Evolutionary conservation across 2,329 filamentous ascomycete species (phyloP).

Genomic region (Ophiocordyceps robertsii): DNA sequence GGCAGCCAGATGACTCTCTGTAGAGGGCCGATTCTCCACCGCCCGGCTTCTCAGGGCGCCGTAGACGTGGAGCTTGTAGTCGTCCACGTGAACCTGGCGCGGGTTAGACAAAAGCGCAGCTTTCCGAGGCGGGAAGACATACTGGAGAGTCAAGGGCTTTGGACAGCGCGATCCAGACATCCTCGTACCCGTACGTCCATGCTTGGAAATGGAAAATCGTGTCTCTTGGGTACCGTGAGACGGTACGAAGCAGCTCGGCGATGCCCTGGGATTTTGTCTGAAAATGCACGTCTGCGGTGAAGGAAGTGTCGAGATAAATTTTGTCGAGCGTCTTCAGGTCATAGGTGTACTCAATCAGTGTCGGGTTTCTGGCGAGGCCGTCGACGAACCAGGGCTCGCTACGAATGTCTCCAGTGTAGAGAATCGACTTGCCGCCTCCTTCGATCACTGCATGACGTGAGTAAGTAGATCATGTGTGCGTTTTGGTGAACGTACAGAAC

Average conservation of each 20-base stretch:
- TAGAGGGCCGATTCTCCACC: slow-evolving; percentile 22
- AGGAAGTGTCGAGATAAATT: slow-evolving; percentile 84
- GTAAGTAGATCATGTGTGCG: background rate
- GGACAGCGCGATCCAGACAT: slow-evolving; percentile 76
- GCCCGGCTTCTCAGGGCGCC: slow-evolving; percentile 39
- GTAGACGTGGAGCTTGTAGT: slow-evolving; percentile 67
- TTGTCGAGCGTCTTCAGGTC: slow-evolving; percentile 58
- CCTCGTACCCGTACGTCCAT: slow-evolving; percentile 86
- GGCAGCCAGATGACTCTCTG: slow-evolving; percentile 29
- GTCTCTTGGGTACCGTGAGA: slow-evolving; percentile 53
- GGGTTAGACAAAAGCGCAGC: slow-evolving; percentile 5
- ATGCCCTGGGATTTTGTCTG: slow-evolving; percentile 62
- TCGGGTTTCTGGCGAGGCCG: slow-evolving; percentile 54
- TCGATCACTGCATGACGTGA: slow-evolving; percentile 48
- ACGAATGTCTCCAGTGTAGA: slow-evolving; percentile 84
- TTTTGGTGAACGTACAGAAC: slow-evolving; percentile 44
- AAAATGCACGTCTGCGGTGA: slow-evolving; percentile 34
- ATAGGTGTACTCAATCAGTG: slow-evolving; percentile 59
- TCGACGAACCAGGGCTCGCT: slow-evolving; percentile 81
- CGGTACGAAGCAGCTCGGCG: slow-evolving; percentile 55
- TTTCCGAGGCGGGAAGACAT: slow-evolving; percentile 3
- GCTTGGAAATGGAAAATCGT: slow-evolving; percentile 75
- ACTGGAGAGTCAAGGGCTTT: slow-evolving; percentile 53
- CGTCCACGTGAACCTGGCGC: slow-evolving; percentile 61
- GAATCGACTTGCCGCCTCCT: slow-evolving; percentile 52